Evolutionary conservation across 495 filamentous ascomycete genomes (phyloP).

Genomic region (Podospora anserina): DNA sequence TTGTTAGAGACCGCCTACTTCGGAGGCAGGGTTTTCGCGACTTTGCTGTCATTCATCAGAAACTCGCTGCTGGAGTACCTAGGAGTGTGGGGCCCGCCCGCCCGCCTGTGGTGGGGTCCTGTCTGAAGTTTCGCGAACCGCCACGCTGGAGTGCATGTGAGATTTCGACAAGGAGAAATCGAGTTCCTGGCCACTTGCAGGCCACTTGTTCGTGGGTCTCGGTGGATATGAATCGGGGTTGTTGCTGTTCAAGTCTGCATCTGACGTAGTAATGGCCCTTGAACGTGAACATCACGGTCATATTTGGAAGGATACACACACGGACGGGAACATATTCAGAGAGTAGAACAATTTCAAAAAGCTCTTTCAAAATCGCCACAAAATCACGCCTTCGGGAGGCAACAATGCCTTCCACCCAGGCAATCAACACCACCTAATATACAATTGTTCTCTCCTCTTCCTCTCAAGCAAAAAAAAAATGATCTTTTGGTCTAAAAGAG

Average conservation of each 20-base stretch:
- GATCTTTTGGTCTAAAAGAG: background rate
- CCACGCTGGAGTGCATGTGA: constrained; percentile 21
- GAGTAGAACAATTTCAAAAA: background rate
- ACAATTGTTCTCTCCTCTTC: background rate
- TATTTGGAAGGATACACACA: background rate
- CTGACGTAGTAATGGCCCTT: background rate
- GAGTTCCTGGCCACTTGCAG: background rate
- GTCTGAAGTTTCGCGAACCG: constrained; percentile 10
- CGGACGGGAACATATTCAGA: background rate
- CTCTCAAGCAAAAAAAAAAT: background rate
- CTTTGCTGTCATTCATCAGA: constrained; percentile 1
- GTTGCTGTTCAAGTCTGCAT: background rate
- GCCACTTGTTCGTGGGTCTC: background rate
- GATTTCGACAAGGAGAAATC: background rate
- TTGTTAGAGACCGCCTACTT: constrained; percentile 22
- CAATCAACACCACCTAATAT: background rate
- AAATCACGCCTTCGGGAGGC: constrained; percentile 12
- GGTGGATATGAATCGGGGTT: background rate
- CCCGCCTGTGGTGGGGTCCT: background rate
- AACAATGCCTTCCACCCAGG: background rate
- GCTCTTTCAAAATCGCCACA: constrained; percentile 2
- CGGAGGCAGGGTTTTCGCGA: constrained; percentile 31
- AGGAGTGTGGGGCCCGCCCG: background rate
- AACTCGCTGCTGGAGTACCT: background rate
- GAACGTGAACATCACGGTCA: background rate